Percentiles rank a stretch among this genome's conserved stretches.
Evolutionary conservation across 306 rosid species (phyloP).

Genomic region (Vigna mungo): DNA sequence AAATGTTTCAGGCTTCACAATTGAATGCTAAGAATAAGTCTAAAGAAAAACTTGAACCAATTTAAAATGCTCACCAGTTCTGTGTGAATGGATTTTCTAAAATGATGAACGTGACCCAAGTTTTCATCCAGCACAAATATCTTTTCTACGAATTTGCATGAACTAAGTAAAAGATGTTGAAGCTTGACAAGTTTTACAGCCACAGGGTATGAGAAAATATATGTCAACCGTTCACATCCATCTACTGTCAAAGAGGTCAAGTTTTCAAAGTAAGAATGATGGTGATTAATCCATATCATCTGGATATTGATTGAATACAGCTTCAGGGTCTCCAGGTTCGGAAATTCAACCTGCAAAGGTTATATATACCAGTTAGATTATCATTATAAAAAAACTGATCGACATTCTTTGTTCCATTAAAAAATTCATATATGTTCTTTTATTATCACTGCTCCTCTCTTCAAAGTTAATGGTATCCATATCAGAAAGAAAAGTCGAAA

Average conservation of each 20-base stretch:
- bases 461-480: not conserved
- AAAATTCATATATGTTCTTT: not conserved
- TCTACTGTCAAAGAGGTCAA: conserved; percentile 42
- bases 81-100: not conserved
- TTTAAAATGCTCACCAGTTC: conserved; percentile 45
- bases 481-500: not conserved
- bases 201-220: conserved; percentile 37
- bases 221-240: conserved; percentile 45
- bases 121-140: conserved; percentile 36
- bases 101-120: not conserved
- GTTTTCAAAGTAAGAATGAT: conserved; percentile 44
- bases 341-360: conserved; percentile 50
- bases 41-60: conserved; percentile 23
- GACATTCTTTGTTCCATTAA: not conserved
- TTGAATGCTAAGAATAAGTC: not conserved
- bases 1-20: conserved; percentile 20
- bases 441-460: not conserved
- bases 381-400: not conserved
- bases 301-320: conserved; percentile 36
- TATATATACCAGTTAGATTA: conserved; percentile 2
- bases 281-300: conserved; percentile 46
- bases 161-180: conserved; percentile 43
- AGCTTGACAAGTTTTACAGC: conserved; percentile 46
- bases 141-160: conserved; percentile 41
- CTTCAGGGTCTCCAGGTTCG: conserved; percentile 46